These are phyloP conservation scores for Orbilia brochopaga DNA, from an alignment of 2,329 filamentous ascomycete species.

Conservation along the genomic window DNA sequence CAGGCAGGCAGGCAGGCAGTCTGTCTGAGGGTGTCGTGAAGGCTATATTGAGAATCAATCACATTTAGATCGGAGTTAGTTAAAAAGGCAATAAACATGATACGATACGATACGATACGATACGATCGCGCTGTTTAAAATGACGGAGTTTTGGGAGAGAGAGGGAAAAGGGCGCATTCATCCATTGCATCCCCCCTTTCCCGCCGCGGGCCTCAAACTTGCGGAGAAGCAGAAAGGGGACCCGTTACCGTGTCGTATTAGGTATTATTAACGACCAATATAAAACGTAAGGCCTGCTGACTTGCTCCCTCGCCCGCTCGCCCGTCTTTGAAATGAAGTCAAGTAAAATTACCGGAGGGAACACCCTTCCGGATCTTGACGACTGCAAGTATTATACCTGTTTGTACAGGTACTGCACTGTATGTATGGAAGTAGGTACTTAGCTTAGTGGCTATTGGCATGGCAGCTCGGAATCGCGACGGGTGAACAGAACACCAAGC, in stretches of 20 bases:
- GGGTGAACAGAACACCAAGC: background rate
- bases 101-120: conserved; percentile 8
- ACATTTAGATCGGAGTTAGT: no score
- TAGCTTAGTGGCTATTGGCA: no score
- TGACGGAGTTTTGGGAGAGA: background rate
- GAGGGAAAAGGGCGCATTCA: background rate
- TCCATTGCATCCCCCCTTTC: background rate
- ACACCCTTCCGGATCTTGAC: background rate
- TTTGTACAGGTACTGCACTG: no score
- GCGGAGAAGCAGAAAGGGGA: conserved; percentile 1
- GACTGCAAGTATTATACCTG: no score
- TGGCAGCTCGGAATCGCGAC: background rate
- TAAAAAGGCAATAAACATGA: conserved; percentile 5
- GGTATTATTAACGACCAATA: background rate
- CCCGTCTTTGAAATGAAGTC: background rate
- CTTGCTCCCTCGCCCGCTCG: no score
- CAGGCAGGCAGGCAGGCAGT: no score
- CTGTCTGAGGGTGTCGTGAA: no score
- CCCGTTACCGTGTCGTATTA: background rate
- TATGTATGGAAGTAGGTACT: no score
- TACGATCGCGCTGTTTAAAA: conserved; percentile 7
- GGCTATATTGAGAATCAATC: no score
- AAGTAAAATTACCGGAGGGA: background rate
- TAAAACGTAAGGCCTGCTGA: background rate
- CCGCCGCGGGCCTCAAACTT: background rate